These are phyloP conservation scores for Plenodomus tracheiphilus DNA, from an alignment of 2,329 filamentous ascomycete genomes.

Conservation along the genomic window DNA sequence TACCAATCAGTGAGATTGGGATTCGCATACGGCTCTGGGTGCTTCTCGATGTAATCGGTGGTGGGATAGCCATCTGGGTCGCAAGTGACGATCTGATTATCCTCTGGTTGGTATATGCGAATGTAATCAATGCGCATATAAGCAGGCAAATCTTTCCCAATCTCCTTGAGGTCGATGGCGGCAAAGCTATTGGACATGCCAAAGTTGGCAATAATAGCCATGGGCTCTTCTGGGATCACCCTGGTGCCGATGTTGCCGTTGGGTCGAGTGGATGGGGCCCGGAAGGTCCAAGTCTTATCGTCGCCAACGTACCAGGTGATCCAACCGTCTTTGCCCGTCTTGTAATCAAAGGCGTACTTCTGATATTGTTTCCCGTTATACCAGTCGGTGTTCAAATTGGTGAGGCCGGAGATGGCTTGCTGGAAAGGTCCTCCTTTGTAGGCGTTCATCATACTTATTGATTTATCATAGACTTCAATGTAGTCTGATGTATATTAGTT, in stretches of 20 bases:
- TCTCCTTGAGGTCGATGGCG: conserved; percentile 60
- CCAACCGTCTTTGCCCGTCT: conserved; percentile 60
- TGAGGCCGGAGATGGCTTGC: conserved; percentile 59
- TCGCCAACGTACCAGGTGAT: conserved; percentile 72
- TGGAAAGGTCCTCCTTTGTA: conserved; percentile 61
- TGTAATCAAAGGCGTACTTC: conserved; percentile 61
- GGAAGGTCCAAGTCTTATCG: conserved; percentile 66
- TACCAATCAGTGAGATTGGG: conserved; percentile 67
- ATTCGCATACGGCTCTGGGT: conserved; percentile 65
- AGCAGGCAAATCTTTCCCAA: conserved; percentile 60
- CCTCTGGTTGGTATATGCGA: conserved; percentile 69
- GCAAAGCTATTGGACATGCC: conserved; percentile 72
- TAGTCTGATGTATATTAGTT: conserved; percentile 53
- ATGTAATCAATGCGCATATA: conserved; percentile 71
- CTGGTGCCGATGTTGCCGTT: conserved; percentile 72
- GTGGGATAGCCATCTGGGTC: conserved; percentile 70
- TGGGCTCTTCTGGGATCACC: conserved; percentile 67
- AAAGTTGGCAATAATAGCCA: conserved; percentile 69
- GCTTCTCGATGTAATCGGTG: conserved; percentile 66
- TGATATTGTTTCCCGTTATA: conserved; percentile 60
- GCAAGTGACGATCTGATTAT: conserved; percentile 63
- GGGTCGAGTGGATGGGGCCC: conserved; percentile 62
- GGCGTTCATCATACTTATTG: conserved; percentile 56
- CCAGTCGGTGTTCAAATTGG: conserved; percentile 61
- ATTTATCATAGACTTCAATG: conserved; percentile 65